These are phyloP conservation scores for Lasiodiplodia sp. DNA, from an alignment of 2,329 filamentous ascomycete genomes.

Conservation along the genomic window DNA sequence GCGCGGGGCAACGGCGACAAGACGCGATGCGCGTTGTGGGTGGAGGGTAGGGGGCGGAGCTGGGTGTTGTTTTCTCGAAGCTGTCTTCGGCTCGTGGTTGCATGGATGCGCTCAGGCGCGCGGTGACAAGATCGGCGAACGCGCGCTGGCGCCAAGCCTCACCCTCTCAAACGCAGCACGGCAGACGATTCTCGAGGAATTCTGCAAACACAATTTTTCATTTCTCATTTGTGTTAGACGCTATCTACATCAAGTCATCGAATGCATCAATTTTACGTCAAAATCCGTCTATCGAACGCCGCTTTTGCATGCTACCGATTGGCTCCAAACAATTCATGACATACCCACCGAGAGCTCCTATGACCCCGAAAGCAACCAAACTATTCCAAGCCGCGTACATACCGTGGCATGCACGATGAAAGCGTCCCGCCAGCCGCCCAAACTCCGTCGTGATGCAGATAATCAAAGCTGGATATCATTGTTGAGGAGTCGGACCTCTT, in stretches of 20 bases:
- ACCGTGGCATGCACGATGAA: conserved; percentile 5
- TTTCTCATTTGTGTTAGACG: background rate
- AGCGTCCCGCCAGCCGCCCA: conserved; percentile 3
- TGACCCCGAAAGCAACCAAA: conserved; percentile 4
- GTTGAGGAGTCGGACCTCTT: conserved; percentile 88
- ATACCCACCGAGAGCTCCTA: conserved; percentile 12
- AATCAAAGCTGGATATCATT: conserved; percentile 80
- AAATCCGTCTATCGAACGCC: conserved; percentile 10
- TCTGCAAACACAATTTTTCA: background rate
- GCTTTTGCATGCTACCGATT: conserved; percentile 11
- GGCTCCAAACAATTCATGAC: conserved; percentile 9
- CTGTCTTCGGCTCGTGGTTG: conserved; percentile 28
- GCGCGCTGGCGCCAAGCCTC: conserved; percentile 26
- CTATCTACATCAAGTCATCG: conserved; percentile 13
- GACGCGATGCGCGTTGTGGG: conserved; percentile 35
- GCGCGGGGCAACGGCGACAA: conserved; percentile 30
- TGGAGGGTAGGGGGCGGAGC: conserved; percentile 15
- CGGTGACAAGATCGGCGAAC: conserved; percentile 25
- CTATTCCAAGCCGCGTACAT: conserved; percentile 13
- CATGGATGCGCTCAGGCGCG: conserved; percentile 28
- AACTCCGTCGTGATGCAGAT: conserved; percentile 20
- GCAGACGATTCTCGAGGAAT: conserved; percentile 7
- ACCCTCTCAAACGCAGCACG: conserved; percentile 4
- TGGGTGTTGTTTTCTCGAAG: conserved; percentile 31
- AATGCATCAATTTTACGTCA: conserved; percentile 1